Evolutionary conservation across 2,329 filamentous ascomycete genomes (phyloP).

Genomic region (Aspergillus unguis): DNA sequence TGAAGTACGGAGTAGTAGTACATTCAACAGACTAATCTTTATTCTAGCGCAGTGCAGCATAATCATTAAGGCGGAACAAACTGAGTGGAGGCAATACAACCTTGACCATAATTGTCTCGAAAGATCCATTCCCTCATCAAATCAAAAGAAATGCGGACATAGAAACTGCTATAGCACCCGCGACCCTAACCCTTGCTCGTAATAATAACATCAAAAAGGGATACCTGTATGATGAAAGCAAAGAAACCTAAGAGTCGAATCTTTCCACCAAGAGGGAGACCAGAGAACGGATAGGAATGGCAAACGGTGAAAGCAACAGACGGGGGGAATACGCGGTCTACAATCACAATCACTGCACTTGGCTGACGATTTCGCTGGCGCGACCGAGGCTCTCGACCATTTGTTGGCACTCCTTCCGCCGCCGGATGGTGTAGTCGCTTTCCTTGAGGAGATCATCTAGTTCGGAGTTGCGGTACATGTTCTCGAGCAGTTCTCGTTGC

Average conservation of each 20-base stretch:
- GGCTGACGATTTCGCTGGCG: constrained; percentile 93
- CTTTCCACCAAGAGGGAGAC: constrained; percentile 14
- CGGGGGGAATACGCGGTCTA: constrained; percentile 15
- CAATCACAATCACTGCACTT: constrained; percentile 52
- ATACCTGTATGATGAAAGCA: constrained; percentile 3
- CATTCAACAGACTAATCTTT: not conserved
- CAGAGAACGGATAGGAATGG: constrained; percentile 11
- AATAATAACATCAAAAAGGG: constrained; percentile 6
- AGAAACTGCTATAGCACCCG: not conserved
- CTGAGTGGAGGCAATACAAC: constrained; percentile 17
- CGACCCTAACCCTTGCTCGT: constrained; percentile 7
- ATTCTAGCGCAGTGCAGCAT: constrained; percentile 17
- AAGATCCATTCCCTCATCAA: constrained; percentile 17
- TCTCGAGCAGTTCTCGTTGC: constrained; percentile 93
- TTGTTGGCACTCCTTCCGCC: constrained; percentile 96
- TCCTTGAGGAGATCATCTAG: constrained; percentile 95
- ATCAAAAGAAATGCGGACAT: constrained; percentile 11
- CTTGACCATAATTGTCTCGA: constrained; percentile 15
- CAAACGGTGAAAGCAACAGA: constrained; percentile 14
- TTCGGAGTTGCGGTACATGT: constrained; percentile 91
- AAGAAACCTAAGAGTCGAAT: constrained; percentile 9
- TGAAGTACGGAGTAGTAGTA: too few species aligned
- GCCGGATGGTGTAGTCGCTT: constrained; percentile 90
- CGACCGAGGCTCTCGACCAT: constrained; percentile 93
- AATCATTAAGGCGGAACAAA: constrained; percentile 19